Evolutionary conservation across 306 rosid species (phyloP).

Genomic region (Rosa lucieae): DNA sequence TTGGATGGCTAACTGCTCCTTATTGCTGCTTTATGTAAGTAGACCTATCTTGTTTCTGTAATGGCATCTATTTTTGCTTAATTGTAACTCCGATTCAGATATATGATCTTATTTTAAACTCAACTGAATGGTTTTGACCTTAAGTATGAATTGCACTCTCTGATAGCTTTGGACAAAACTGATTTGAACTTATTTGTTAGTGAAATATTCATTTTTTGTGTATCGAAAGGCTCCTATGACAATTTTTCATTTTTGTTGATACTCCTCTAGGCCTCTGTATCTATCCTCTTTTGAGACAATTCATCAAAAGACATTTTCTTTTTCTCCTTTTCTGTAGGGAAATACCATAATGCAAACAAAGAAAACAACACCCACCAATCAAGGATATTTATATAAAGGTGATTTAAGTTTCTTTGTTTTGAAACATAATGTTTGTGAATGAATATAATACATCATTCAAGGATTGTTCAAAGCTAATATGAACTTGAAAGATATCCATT

Average conservation of each 20-base stretch:
- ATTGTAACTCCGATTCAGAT: background rate
- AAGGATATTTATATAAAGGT: background rate
- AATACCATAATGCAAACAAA: background rate
- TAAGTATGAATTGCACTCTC: background rate
- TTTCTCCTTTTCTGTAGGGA: background rate
- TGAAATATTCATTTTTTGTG: background rate
- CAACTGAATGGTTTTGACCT: background rate
- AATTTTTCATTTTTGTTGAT: background rate
- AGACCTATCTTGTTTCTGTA: constrained; percentile 1
- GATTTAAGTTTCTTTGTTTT: background rate
- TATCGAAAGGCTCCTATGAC: background rate
- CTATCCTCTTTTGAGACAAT: background rate
- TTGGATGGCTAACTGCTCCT: constrained; percentile 43
- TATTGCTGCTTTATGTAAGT: constrained; percentile 27
- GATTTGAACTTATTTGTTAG: background rate
- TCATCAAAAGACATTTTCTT: background rate
- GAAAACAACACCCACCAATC: background rate
- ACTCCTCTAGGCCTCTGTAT: background rate
- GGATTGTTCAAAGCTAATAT: background rate
- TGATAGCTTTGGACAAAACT: background rate
- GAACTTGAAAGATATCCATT: background rate
- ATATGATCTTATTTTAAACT: background rate
- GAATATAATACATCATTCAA: background rate
- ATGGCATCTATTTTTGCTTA: background rate
- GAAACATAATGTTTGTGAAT: background rate